These are phyloP conservation scores for Auriscalpium orientale DNA, from an alignment of 768 basidiomycete genomes.

Conservation along the genomic window DNA sequence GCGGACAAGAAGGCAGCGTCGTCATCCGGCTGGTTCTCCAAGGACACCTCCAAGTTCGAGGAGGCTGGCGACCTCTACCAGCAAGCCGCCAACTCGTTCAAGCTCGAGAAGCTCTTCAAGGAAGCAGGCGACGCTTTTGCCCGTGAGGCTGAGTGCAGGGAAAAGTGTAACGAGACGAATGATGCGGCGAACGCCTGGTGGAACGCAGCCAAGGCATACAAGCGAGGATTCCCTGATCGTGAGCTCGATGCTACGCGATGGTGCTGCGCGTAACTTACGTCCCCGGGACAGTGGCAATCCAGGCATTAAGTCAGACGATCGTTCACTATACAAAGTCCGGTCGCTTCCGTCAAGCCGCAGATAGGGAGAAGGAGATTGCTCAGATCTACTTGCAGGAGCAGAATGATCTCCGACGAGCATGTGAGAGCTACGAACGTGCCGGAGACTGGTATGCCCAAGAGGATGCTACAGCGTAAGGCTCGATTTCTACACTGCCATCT, in stretches of 20 bases:
- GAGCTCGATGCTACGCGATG: constrained; percentile 21
- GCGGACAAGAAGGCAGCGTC: constrained; percentile 90
- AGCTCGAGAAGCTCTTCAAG: constrained; percentile 86
- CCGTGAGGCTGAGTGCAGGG: constrained; percentile 90
- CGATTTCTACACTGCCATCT: neutral
- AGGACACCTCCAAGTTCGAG: constrained; percentile 77
- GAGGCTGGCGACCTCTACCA: constrained; percentile 95
- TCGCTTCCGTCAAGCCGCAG: constrained; percentile 94
- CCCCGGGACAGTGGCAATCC: constrained; percentile 65
- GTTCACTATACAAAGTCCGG: constrained; percentile 75
- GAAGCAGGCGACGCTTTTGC: constrained; percentile 90
- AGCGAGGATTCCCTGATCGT: constrained; percentile 82
- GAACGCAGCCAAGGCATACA: constrained; percentile 96
- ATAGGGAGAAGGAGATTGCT: constrained; percentile 95
- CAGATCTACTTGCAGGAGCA: constrained; percentile 85
- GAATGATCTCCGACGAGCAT: constrained; percentile 75
- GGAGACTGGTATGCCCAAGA: constrained; percentile 98
- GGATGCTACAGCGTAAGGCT: constrained; percentile 86
- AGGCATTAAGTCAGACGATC: constrained; percentile 80
- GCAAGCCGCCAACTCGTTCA: constrained; percentile 89
- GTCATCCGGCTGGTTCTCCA: constrained; percentile 84
- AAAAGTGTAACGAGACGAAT: constrained; percentile 78
- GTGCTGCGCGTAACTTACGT: neutral
- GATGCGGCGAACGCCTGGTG: constrained; percentile 99
- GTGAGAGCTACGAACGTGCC: constrained; percentile 85